Evolutionary conservation across 2,329 filamentous ascomycete genomes (phyloP).

Genomic region (Aspergillus fischeri): DNA sequence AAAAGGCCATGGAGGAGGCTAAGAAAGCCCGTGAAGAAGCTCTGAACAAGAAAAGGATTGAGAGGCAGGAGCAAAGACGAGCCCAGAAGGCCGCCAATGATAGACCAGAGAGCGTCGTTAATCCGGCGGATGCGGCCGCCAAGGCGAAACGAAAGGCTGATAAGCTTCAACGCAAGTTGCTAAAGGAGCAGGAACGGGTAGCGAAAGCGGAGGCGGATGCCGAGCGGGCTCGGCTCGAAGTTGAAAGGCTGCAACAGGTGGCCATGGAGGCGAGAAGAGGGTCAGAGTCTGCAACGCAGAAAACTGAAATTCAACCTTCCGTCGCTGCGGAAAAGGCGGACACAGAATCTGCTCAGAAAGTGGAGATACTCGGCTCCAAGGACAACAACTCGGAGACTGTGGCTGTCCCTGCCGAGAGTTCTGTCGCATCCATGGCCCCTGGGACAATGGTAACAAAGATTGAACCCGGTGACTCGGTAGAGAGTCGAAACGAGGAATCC

Average conservation of each 20-base stretch:
- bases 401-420: neutral
- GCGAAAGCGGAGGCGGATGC: conserved; percentile 44
- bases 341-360: neutral
- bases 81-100: conserved; percentile 32
- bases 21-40: conserved; percentile 43
- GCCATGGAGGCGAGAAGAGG: conserved; percentile 9
- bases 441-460: neutral
- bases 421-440: neutral
- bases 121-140: conserved; percentile 30
- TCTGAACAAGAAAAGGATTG: conserved; percentile 38
- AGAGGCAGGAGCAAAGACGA: conserved; percentile 31
- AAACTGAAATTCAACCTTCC: neutral
- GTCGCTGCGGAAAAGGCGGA: neutral
- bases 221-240: conserved; percentile 33
- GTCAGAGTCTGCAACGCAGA: neutral
- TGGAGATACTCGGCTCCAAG: neutral
- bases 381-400: neutral
- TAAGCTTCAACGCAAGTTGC: conserved; percentile 46
- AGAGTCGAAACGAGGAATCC: conserved; percentile 4
- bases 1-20: conserved; percentile 62
- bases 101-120: conserved; percentile 17
- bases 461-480: neutral
- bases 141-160: conserved; percentile 40
- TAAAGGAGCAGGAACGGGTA: conserved; percentile 59
- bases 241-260: conserved; percentile 30